phyloP scores from a whole-genome alignment of 148 eudicot species.

The Drosera capensis region DNA sequence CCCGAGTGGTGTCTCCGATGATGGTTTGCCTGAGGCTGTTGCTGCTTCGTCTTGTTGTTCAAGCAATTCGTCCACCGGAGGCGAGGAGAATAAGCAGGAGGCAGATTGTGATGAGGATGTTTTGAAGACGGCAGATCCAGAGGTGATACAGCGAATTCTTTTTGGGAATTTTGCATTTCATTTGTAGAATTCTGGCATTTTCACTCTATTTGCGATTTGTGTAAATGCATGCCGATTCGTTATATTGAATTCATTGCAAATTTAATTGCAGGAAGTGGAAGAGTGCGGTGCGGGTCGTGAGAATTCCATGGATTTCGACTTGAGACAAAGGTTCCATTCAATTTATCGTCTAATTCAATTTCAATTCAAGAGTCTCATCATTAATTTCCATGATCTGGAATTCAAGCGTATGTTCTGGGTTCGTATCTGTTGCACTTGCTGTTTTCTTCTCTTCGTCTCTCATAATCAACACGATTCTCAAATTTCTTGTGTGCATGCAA shows the following conservation, averaged over 20 bases:
- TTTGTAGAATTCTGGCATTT: background rate
- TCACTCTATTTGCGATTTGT: background rate
- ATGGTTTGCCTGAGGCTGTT: background rate
- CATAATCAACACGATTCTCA: background rate
- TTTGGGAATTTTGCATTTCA: background rate
- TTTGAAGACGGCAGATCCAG: background rate
- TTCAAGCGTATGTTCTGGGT: too few species aligned
- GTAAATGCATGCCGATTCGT: background rate
- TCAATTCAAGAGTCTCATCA: background rate
- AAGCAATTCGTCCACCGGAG: background rate
- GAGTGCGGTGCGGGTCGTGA: background rate
- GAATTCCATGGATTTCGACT: background rate
- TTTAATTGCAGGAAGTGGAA: background rate
- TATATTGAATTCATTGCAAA: background rate
- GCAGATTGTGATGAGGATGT: background rate
- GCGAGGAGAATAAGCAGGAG: background rate
- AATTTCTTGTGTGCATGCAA: background rate
- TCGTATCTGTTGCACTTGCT: background rate
- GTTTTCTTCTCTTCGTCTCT: background rate
- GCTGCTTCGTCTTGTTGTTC: too few species aligned
- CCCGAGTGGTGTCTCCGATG: background rate
- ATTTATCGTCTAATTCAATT: background rate
- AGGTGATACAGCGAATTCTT: background rate
- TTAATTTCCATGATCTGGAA: background rate
- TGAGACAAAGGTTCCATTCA: background rate